Conservation (phyloP, 495 filamentous ascomycete genomes). For the Xylaria bambusicola region DNA sequence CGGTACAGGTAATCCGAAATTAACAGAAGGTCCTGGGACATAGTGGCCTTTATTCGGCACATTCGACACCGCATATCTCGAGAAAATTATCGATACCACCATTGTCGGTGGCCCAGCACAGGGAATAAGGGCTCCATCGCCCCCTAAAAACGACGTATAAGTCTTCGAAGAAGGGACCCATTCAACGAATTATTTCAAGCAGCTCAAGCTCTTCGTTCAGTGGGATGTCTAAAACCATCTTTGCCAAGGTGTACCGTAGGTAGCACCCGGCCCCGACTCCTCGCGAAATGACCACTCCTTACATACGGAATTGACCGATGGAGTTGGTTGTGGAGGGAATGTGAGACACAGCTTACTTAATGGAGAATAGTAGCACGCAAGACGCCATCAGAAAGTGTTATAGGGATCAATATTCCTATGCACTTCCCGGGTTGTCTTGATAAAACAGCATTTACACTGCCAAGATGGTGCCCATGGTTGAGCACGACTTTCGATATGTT, state of each 20-base stretch:
- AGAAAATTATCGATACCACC: neutral
- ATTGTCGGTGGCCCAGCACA: neutral
- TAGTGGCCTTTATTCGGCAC: neutral
- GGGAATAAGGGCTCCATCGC: neutral
- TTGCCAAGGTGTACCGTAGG: neutral
- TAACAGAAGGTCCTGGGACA: neutral
- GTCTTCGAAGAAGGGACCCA: neutral
- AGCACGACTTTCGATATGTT: neutral
- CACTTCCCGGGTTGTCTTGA: neutral
- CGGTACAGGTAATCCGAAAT: conserved; percentile 4
- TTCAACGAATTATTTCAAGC: neutral
- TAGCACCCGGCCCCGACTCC: neutral
- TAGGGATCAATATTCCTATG: neutral
- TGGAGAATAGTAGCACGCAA: neutral
- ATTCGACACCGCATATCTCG: neutral
- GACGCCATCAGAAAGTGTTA: neutral
- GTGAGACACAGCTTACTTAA: no score
- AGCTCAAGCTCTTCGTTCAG: neutral
- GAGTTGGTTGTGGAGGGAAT: no score
- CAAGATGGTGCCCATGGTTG: neutral
- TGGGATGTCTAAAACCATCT: neutral
- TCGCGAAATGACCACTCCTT: neutral
- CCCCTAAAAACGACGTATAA: neutral
- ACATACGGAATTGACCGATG: neutral
- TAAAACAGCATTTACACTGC: neutral